Percentiles rank a stretch among this genome's conserved stretches.
Conservation (phyloP, 2,329 filamentous ascomycete genomes). For the Aspergillus texensis region DNA sequence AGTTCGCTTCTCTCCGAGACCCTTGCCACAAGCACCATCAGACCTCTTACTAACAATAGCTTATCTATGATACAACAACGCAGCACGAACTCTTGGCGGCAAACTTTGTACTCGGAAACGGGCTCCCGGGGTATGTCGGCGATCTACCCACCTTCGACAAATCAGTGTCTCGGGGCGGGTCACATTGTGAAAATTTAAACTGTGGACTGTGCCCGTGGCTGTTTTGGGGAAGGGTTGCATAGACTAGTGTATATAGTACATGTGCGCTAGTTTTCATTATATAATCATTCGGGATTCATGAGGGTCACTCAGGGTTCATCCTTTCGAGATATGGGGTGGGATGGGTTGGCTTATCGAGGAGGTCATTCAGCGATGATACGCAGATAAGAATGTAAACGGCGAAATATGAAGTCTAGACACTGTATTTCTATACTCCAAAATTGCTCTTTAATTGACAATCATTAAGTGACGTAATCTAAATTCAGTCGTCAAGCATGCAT, state of each 20-base stretch:
- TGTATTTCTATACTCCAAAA: background rate
- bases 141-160: background rate
- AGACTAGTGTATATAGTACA: background rate
- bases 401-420: background rate
- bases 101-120: slow-evolving; percentile 11
- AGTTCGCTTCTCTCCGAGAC: background rate
- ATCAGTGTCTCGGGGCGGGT: background rate
- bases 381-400: background rate
- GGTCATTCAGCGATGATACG: background rate
- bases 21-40: background rate
- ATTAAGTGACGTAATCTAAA: background rate
- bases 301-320: background rate
- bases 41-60: background rate
- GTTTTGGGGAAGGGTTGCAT: background rate
- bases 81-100: background rate
- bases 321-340: background rate
- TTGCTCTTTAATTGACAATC: background rate
- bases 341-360: too few species aligned
- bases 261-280: background rate
- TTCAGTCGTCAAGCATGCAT: slow-evolving; percentile 1
- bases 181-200: background rate
- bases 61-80: background rate
- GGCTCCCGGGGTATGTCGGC: slow-evolving; percentile 9
- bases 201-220: background rate
- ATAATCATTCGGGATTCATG: background rate